Evolutionary conservation across 306 rosid species (phyloP).

Genomic region (Castanea mollissima): DNA sequence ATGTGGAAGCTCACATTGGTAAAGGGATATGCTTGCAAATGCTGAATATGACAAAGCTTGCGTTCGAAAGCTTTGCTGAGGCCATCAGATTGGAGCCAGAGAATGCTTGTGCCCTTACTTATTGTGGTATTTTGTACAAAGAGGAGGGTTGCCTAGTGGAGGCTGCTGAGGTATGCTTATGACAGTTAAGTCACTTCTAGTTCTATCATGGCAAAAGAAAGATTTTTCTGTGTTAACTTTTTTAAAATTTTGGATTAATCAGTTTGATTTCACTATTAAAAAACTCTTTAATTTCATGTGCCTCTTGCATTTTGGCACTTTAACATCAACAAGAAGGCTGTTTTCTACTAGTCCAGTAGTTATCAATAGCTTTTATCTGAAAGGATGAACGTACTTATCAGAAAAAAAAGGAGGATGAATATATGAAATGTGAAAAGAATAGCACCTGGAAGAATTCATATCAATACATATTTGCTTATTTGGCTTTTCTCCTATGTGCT

Average conservation of each 20-base stretch:
- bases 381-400: background rate
- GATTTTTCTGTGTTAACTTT: background rate
- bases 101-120: conserved; percentile 86
- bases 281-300: background rate
- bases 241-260: background rate
- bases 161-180: conserved; percentile 85
- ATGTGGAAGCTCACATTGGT: conserved; percentile 88
- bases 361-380: background rate
- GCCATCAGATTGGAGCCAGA: conserved; percentile 78
- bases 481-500: background rate
- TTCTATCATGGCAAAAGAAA: background rate
- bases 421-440: too few relatives aligned
- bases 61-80: conserved; percentile 79
- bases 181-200: conserved; percentile 6
- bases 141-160: conserved; percentile 92
- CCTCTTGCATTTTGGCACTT: background rate
- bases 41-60: conserved; percentile 85
- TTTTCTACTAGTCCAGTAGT: background rate
- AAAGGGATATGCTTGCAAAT: conserved; percentile 96
- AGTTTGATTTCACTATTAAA: background rate
- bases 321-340: background rate
- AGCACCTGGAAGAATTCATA: too few relatives aligned
- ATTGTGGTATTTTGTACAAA: conserved; percentile 88
- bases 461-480: background rate
- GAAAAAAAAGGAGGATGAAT: too few relatives aligned